Conservation (phyloP, 2,329 filamentous ascomycete species). For the Apiospora phragmitis region DNA sequence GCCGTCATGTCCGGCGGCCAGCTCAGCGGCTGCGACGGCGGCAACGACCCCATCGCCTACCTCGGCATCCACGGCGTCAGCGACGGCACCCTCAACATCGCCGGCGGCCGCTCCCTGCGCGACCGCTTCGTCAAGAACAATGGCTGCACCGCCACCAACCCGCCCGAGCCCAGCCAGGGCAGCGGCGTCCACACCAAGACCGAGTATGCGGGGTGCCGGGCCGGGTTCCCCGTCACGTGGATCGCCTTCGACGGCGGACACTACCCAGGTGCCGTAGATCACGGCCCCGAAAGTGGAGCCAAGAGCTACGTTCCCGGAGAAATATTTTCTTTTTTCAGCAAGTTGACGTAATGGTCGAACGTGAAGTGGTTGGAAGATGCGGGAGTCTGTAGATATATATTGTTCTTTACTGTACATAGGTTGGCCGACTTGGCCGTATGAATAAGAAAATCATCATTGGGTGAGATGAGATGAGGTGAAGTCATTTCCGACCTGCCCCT, state of each 20-base stretch:
- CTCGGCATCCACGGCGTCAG: constrained; percentile 12
- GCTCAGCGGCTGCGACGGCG: constrained; percentile 11
- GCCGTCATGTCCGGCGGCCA: constrained; percentile 12
- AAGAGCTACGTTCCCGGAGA: constrained; percentile 7
- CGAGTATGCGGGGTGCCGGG: constrained; percentile 28
- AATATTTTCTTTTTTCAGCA: neutral
- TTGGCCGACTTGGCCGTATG: neutral
- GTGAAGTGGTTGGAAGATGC: neutral
- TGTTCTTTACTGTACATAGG: neutral
- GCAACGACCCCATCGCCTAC: constrained; percentile 11
- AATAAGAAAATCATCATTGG: neutral
- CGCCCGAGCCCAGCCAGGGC: constrained; percentile 23
- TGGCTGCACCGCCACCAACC: constrained; percentile 27
- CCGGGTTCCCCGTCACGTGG: constrained; percentile 34
- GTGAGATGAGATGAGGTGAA: neutral
- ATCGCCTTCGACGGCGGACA: constrained; percentile 33
- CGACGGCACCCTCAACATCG: constrained; percentile 10
- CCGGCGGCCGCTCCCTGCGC: constrained; percentile 31
- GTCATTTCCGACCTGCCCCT: neutral
- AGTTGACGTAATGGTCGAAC: neutral
- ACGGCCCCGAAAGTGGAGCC: neutral
- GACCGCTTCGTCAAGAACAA: constrained; percentile 40
- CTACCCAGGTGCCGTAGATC: constrained; percentile 7
- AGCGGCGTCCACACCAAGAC: constrained; percentile 21
- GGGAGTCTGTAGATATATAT: neutral